A percentile compares a stretch with the other conserved stretches of the same genome.
Conservation (phyloP, 2,329 filamentous ascomycete genomes). For the Tolypocladium nubicola region DNA sequence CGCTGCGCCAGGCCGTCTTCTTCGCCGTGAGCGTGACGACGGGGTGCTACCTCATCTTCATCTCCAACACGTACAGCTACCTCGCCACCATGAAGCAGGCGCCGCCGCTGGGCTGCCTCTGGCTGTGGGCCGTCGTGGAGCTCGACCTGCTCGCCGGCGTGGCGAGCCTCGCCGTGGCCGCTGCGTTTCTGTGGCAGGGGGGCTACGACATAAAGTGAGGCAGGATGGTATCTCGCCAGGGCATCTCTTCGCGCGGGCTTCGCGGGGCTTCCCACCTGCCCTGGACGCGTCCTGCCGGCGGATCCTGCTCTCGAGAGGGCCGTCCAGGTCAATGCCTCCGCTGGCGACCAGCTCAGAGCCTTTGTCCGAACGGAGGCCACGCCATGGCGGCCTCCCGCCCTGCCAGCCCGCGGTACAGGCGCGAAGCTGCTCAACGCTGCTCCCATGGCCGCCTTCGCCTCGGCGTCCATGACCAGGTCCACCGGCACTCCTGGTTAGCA, state of each 20-base stretch:
- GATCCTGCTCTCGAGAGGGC: conserved; percentile 2
- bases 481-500: conserved; percentile 33
- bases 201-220: conserved; percentile 33
- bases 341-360: conserved; percentile 34
- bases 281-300: conserved; percentile 1
- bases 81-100: conserved; percentile 85
- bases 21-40: conserved; percentile 46
- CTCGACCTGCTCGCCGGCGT: conserved; percentile 60
- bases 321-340: conserved; percentile 28
- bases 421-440: conserved; percentile 22
- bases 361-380: conserved; percentile 34
- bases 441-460: conserved; percentile 15
- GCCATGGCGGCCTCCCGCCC: conserved; percentile 27
- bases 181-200: conserved; percentile 33
- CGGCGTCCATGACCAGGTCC: conserved; percentile 32
- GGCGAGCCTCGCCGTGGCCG: conserved; percentile 35
- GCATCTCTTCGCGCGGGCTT: conserved; percentile 4
- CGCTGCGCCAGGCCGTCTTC: conserved; percentile 52
- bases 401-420: conserved; percentile 27
- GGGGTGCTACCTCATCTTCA: conserved; percentile 72
- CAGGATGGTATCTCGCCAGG: neutral
- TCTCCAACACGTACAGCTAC: conserved; percentile 72
- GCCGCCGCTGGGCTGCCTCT: conserved; percentile 79
- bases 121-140: conserved; percentile 90
- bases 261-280: neutral